Evolutionary conservation across 768 basidiomycete genomes (phyloP).

Genomic region (Mycena epipterygia): DNA sequence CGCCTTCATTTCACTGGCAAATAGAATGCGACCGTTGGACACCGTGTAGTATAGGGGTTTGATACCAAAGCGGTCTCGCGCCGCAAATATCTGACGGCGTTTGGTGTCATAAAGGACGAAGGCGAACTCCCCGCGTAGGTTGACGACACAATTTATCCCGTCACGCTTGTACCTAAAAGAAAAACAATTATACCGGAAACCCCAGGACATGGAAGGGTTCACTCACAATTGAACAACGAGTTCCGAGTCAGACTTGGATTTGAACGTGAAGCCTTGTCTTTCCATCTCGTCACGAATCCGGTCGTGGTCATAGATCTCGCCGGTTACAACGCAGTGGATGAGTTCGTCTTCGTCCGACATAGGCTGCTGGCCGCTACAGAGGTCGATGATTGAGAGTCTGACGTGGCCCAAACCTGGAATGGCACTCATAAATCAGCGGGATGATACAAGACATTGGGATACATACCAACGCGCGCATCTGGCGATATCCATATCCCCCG

Average conservation of each 20-base stretch:
- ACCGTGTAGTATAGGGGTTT: not conserved
- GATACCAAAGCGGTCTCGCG: not conserved
- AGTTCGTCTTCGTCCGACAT: constrained; percentile 31
- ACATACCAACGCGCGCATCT: constrained; percentile 32
- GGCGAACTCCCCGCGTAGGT: constrained; percentile 35
- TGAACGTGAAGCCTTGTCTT: constrained; percentile 28
- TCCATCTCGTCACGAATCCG: constrained; percentile 31
- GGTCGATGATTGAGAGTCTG: constrained; percentile 37
- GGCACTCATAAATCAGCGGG: too few species aligned
- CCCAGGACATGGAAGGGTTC: not conserved
- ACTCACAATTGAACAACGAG: constrained; percentile 36
- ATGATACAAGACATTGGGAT: not conserved
- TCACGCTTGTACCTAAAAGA: not conserved
- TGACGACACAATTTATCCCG: constrained; percentile 13
- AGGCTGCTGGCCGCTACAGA: constrained; percentile 37
- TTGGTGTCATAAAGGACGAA: not conserved
- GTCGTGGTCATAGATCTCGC: constrained; percentile 36
- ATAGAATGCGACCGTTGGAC: not conserved
- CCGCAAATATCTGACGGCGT: not conserved
- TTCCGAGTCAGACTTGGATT: constrained; percentile 38
- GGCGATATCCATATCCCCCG: constrained; percentile 27
- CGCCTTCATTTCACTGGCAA: constrained; percentile 30
- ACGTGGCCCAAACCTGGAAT: constrained; percentile 33
- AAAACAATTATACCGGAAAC: not conserved
- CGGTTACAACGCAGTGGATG: constrained; percentile 34